Percentiles rank a stretch among this genome's conserved stretches.
Evolutionary conservation across 192 early-diverging fungal species (phyloP).

Genomic region (Piromyces finnis): DNA sequence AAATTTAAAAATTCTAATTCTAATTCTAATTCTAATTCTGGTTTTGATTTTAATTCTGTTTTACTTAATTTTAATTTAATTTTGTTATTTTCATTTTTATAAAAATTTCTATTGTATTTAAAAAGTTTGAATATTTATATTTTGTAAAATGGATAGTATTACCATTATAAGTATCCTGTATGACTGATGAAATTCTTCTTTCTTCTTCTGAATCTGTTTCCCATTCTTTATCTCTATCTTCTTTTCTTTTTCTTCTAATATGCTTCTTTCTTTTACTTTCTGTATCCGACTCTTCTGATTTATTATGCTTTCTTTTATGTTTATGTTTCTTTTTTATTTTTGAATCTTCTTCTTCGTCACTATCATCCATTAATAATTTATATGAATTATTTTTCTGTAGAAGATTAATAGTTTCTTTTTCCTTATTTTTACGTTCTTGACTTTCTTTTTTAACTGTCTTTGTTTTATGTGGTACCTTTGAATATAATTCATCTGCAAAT

Average conservation of each 20-base stretch:
- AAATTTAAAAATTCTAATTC: too few relatives aligned
- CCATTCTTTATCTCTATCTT: background rate
- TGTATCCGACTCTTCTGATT: conserved; percentile 3
- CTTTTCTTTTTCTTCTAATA: conserved; percentile 1
- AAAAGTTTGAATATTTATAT: too few relatives aligned
- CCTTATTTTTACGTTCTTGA: background rate
- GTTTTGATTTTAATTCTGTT: too few relatives aligned
- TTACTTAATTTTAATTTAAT: too few relatives aligned
- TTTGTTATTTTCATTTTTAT: too few relatives aligned
- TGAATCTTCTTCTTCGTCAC: conserved; percentile 15
- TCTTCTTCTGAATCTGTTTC: background rate
- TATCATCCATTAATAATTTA: conserved; percentile 8
- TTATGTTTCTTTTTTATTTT: conserved; percentile 2
- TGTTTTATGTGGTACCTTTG: background rate
- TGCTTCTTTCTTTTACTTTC: background rate
- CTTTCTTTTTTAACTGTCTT: background rate
- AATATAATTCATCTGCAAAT: background rate
- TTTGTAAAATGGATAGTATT: background rate
- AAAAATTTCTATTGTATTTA: too few relatives aligned
- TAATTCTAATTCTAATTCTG: too few relatives aligned
- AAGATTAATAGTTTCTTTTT: background rate
- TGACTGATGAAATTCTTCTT: background rate
- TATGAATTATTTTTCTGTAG: background rate
- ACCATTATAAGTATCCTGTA: background rate
- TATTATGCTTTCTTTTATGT: conserved; percentile 5